Evolutionary conservation across 768 basidiomycete genomes (phyloP), one percentile per base, ranked within the genome.

Genomic region (Tylopilus sp.): DNA sequence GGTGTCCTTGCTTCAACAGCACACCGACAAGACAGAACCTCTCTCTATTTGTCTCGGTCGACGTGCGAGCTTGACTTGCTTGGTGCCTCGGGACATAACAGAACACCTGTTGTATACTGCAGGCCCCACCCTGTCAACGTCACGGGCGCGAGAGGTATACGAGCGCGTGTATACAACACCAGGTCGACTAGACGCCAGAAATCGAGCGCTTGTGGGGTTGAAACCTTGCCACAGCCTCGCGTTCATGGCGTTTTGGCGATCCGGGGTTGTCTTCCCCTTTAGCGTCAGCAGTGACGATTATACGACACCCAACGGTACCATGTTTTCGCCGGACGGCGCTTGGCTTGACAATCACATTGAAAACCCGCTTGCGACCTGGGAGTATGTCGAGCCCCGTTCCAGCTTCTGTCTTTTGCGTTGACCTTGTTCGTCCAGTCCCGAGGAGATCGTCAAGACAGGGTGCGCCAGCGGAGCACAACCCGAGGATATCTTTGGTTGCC

Each of bases 301-400:
- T 48, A 70, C 68, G 30, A 36, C 25, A 9, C 70, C 74, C 0
- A 80, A 79, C 49, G 22, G 73, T 31, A 67, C 76, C 47, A 64
- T 78, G 20, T 81, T 79, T 58, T 72, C 73, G 0, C 56, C 73
- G 7, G 56, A 62, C 40, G 78, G 79, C 6, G 60, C 71, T 40
- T 80, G 76, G 77, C 59, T 78, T 36, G 56, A 60, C 18, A 47
- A 60, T 21, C 62, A 66, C 12, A 56, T 60, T 38, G 64, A 70
- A 13, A 74, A 72, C 43, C 77, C 80, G 0, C 67, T 80, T 3
- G 67, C 69, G 17, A 73, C 73, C 15, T 82, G 79, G 78, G 72
- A 79, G 75, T 77, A 59, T 52, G 72, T 66, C 13, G 51, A 22
- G 25, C 6, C 36, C 4, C n/a, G n/a, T n/a, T 43, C 17, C 4